Conservation (phyloP, 371 early-diverging fungal species). For the Batkoa obscura region DNA sequence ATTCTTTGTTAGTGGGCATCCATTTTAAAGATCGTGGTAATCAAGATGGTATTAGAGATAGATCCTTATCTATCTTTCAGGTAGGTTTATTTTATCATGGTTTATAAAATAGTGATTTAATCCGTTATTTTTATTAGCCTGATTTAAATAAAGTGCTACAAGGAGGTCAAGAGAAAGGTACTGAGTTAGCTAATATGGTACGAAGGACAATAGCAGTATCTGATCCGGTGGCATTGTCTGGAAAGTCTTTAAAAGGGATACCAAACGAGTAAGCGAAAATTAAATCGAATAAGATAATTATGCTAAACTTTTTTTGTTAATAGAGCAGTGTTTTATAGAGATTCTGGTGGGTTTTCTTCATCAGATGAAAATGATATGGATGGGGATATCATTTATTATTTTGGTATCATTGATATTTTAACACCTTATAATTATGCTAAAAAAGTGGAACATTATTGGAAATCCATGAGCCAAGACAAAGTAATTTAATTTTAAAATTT, state of each 20-base stretch:
- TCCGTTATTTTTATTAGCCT: conserved; percentile 22
- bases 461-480: conserved; percentile 53
- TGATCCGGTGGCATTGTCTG: conserved; percentile 41
- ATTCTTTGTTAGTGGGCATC: conserved; percentile 79
- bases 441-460: conserved; percentile 67
- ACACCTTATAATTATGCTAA: conserved; percentile 78
- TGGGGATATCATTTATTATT: conserved; percentile 56
- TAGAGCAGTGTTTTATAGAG: conserved; percentile 63
- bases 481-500: conserved; percentile 12
- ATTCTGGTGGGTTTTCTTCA: conserved; percentile 73
- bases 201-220: conserved; percentile 41
- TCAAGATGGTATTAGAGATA: conserved; percentile 64
- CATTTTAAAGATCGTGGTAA: conserved; percentile 73
- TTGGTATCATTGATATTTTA: conserved; percentile 91
- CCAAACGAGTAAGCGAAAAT: conserved; percentile 24
- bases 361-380: conserved; percentile 45
- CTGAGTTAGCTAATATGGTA: conserved; percentile 37
- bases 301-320: conserved; percentile 18
- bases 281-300: too few species aligned
- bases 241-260: conserved; percentile 16
- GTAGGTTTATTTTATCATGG: conserved; percentile 17
- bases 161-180: conserved; percentile 21
- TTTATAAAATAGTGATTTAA: too few species aligned
- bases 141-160: conserved; percentile 11
- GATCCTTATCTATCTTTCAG: conserved; percentile 60